Conservation (phyloP, 768 basidiomycete genomes). For the Phanerochaete carnosa region DNA sequence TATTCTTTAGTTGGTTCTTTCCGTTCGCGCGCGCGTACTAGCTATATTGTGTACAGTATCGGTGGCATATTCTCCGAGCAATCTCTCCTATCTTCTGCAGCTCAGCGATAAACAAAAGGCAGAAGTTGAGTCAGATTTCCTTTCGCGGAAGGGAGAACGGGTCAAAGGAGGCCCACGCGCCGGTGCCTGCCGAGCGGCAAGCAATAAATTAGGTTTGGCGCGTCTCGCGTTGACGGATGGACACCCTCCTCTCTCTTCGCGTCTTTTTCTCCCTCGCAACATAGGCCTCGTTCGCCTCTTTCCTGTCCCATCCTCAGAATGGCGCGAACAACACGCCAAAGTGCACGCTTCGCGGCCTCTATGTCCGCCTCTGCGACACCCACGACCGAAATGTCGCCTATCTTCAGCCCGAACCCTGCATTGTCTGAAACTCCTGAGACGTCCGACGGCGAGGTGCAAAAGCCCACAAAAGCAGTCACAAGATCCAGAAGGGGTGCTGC, state of each 20-base stretch:
- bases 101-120: neutral
- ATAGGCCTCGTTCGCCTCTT: constrained; percentile 13
- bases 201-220: constrained; percentile 27
- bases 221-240: constrained; percentile 20
- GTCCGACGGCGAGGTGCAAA: constrained; percentile 31
- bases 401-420: constrained; percentile 43
- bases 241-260: constrained; percentile 14
- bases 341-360: constrained; percentile 26
- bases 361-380: constrained; percentile 32
- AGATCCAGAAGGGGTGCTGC: neutral
- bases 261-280: constrained; percentile 14
- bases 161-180: neutral
- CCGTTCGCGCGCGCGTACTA: neutral
- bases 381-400: constrained; percentile 45
- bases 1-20: neutral
- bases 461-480: constrained; percentile 11
- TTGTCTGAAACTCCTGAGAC: constrained; percentile 49
- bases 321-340: constrained; percentile 15
- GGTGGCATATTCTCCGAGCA: neutral
- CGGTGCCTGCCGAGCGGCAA: constrained; percentile 15
- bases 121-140: constrained; percentile 11
- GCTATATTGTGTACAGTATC: neutral
- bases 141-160: neutral
- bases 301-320: constrained; percentile 10
- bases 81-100: neutral